Base-by-base conservation (phyloP, 1,284 basidiomycete species). In the Sporisorium exsertum region DNA sequence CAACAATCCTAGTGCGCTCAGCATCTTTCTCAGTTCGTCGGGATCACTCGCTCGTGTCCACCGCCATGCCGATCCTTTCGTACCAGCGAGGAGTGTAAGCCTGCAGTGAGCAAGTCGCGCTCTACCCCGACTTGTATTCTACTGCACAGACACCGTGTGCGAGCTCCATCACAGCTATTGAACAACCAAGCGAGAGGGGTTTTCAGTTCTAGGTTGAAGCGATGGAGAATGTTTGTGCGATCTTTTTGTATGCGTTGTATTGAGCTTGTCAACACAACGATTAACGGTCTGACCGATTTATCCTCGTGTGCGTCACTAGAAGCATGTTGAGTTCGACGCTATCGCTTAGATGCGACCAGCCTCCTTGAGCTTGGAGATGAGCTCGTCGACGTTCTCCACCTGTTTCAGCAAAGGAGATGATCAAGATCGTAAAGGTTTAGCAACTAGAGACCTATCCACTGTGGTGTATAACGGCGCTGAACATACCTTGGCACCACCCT, bases 281-380 rank as follows among this genome's bases (percentile, higher is more conserved):
- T 49, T 40, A 1, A 8, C 37, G 18, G 18, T 40, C 18, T 18
- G 18, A 40, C 2, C 18, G 37, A 8, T 40, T 8, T 15, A 35
- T 35, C 13, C 37, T 40, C 37, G 18, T 40, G 37, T 40, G 16
- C 37, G 8, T 9, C 18, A 16, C 37, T 40, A 7, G 33, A 35
- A 24, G 24, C 47, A 16, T 29, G 13, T 49, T 40, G 29, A 10
- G 15, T n/a, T 40, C 5, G 37, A 40, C 15, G 37, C 4, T 3
- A 5, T 10, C 43, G 45, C 54, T 84, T 84, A 89, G 57, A 89
- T 83, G 26, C 96, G 89, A 15, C 95, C 95, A 49, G 92, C 93
- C 81, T 93, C 93, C 88, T 94, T 95, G 73, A 99, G 89, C 88
- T 94, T 97, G 46, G 88, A 89, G 12, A 98, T 90, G 24, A 99